Evolutionary conservation across 2,329 filamentous ascomycete species (phyloP).

Genomic region (Aspergillus alliaceus): DNA sequence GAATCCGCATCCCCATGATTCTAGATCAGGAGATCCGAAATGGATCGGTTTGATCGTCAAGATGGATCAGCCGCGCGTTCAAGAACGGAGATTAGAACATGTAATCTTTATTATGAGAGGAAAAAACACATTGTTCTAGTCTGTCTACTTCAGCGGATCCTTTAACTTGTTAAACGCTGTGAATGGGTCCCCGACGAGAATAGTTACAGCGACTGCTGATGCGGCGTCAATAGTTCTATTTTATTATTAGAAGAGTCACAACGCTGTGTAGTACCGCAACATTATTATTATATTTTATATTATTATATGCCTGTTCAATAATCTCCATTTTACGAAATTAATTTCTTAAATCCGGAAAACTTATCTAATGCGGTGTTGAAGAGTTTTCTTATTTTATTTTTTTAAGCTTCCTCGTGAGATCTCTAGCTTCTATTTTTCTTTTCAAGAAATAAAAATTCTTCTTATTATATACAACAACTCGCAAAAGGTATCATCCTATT

Average conservation of each 20-base stretch:
- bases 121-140: background rate
- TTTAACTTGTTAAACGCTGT: background rate
- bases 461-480: background rate
- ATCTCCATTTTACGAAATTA: background rate
- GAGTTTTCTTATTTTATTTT: background rate
- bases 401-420: too few relatives aligned
- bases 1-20: background rate
- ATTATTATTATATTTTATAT: background rate
- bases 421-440: background rate
- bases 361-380: background rate
- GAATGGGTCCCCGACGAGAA: conserved; percentile 1
- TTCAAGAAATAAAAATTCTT: background rate
- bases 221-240: conserved; percentile 13
- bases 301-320: too few relatives aligned
- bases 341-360: background rate
- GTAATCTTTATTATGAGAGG: background rate
- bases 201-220: conserved; percentile 4
- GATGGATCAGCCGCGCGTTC: conserved; percentile 1
- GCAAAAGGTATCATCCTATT: too few relatives aligned
- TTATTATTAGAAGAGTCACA: conserved; percentile 7
- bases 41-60: background rate
- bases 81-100: background rate
- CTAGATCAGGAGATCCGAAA: background rate
- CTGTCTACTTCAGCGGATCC: background rate
- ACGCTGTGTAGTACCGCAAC: background rate